These are phyloP conservation scores for Fusarium nodosum DNA, from an alignment of 2,329 filamentous ascomycete species.

Conservation along the genomic window DNA sequence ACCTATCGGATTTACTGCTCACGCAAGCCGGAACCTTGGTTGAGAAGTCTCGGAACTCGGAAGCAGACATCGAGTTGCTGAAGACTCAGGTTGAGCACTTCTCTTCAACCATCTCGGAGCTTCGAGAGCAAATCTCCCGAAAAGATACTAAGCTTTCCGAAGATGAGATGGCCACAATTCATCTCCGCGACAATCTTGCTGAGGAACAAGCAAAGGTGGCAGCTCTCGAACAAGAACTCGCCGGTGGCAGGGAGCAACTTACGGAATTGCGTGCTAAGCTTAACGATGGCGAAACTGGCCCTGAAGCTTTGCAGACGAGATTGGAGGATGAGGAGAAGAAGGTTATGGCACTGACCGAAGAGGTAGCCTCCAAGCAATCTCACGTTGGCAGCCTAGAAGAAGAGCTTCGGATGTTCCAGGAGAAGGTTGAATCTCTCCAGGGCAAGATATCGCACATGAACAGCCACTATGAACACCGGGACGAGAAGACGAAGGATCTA, in stretches of 20 bases:
- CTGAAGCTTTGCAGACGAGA: constrained; percentile 80
- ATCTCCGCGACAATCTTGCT: constrained; percentile 67
- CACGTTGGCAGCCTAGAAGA: constrained; percentile 81
- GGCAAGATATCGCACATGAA: constrained; percentile 64
- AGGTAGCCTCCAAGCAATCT: constrained; percentile 81
- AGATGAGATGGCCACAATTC: constrained; percentile 65
- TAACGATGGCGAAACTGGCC: constrained; percentile 85
- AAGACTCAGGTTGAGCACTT: constrained; percentile 74
- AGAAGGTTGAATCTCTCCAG: constrained; percentile 71
- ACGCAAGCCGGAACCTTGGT: constrained; percentile 70
- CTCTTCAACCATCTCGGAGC: constrained; percentile 65
- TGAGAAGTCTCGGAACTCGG: constrained; percentile 70
- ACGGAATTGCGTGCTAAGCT: constrained; percentile 77
- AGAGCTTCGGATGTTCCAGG: constrained; percentile 77
- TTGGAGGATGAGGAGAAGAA: constrained; percentile 82
- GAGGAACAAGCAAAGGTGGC: constrained; percentile 67
- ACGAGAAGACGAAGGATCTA: constrained; percentile 81
- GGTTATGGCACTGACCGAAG: constrained; percentile 74
- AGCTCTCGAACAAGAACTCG: constrained; percentile 69
- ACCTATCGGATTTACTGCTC: constrained; percentile 72
- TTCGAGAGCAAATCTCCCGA: constrained; percentile 70
- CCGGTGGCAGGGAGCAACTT: constrained; percentile 77
- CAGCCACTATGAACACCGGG: constrained; percentile 76
- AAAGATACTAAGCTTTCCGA: constrained; percentile 65
- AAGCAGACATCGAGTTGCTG: constrained; percentile 71